phyloP scores from a whole-genome alignment of 805 yeast genomes.

The Torulaspora maleeae region DNA sequence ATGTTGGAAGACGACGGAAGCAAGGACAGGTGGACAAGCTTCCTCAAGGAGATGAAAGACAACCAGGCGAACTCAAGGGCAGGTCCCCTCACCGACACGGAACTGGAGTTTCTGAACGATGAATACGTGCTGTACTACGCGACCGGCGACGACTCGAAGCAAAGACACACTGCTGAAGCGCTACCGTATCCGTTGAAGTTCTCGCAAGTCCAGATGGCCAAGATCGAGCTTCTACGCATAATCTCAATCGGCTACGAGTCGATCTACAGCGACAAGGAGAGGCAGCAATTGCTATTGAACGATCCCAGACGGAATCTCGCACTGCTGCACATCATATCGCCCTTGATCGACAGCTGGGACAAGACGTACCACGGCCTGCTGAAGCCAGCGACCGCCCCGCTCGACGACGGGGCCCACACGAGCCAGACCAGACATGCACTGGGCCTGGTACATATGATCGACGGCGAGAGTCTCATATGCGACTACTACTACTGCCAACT shows the following conservation, averaged over 20 bases:
- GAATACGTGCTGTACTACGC: conserved; percentile 32
- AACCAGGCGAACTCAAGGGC: conserved; percentile 3
- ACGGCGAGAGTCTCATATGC: conserved; percentile 66
- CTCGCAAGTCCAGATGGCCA: conserved; percentile 63
- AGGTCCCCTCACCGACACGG: conserved; percentile 22
- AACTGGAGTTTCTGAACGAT: conserved; percentile 34
- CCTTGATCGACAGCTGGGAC: conserved; percentile 77
- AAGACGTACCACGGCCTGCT: conserved; percentile 54
- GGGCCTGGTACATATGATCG: conserved; percentile 41
- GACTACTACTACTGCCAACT: conserved; percentile 82
- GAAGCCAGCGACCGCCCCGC: conserved; percentile 39
- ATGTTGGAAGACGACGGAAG: conserved; percentile 24
- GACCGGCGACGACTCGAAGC: conserved; percentile 5
- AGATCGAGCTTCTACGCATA: conserved; percentile 71
- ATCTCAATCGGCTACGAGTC: conserved; percentile 80
- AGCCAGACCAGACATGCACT: conserved; percentile 33
- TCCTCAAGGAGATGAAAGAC: conserved; percentile 15
- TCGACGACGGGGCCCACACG: conserved; percentile 26
- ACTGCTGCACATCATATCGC: conserved; percentile 65
- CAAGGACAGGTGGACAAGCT: conserved; percentile 25
- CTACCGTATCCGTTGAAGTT: conserved; percentile 44
- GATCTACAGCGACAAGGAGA: conserved; percentile 56
- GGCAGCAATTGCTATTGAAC: conserved; percentile 38
- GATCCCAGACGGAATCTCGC: conserved; percentile 65
- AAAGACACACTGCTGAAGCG: conserved; percentile 7